Percentiles rank a stretch among this genome's conserved stretches.
These are phyloP conservation scores for Lichtheimia corymbifera DNA, from an alignment of 371 early-diverging fungal genomes.

Conservation along the genomic window DNA sequence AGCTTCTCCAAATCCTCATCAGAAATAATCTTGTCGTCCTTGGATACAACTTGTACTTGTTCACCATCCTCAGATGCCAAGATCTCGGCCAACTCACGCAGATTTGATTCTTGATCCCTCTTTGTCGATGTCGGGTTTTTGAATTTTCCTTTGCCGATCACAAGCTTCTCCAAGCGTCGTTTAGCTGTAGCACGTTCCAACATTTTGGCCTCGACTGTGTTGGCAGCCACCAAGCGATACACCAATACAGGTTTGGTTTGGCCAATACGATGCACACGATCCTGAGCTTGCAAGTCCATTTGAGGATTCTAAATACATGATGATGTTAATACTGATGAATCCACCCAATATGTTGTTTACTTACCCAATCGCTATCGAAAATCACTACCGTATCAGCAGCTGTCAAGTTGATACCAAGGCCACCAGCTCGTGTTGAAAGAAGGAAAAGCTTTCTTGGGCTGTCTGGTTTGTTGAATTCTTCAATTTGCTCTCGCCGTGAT, in stretches of 20 bases:
- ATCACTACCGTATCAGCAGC: constrained; percentile 95
- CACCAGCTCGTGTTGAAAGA: constrained; percentile 96
- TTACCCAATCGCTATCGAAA: constrained; percentile 92
- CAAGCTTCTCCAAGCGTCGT: constrained; percentile 86
- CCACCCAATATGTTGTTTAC: neutral
- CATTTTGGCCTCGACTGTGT: constrained; percentile 85
- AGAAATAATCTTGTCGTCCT: constrained; percentile 69
- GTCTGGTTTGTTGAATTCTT: constrained; percentile 52
- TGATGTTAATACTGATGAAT: neutral
- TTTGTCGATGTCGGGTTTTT: constrained; percentile 49
- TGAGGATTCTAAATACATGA: constrained; percentile 80
- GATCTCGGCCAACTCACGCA: constrained; percentile 76
- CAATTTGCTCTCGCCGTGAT: constrained; percentile 79
- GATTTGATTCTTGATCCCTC: constrained; percentile 30
- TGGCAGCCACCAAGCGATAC: constrained; percentile 85
- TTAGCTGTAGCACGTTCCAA: constrained; percentile 81
- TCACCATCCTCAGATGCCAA: constrained; percentile 69
- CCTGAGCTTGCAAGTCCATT: constrained; percentile 97
- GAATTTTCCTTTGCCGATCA: constrained; percentile 81
- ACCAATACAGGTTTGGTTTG: constrained; percentile 91
- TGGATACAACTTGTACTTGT: constrained; percentile 61
- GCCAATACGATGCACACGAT: constrained; percentile 96
- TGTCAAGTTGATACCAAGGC: constrained; percentile 93
- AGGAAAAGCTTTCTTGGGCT: constrained; percentile 80
- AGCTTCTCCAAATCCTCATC: constrained; percentile 70